phyloP scores from a whole-genome alignment of 306 rosid genomes.

The Prunus mongolica region DNA sequence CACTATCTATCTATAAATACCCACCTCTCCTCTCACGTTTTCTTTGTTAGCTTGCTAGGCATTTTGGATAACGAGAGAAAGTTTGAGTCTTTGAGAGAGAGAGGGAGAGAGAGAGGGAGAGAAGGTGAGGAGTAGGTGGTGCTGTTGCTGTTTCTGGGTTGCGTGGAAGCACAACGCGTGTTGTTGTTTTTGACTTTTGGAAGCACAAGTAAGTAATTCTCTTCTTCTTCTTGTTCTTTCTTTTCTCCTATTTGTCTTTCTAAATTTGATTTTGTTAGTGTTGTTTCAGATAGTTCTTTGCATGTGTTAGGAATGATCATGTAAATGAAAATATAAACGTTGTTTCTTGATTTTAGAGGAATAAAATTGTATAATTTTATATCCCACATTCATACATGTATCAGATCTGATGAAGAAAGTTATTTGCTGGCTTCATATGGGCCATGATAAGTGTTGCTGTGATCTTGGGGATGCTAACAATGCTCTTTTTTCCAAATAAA shows the following conservation, averaged over 20 bases:
- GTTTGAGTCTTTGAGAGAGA: slow-evolving; percentile 12
- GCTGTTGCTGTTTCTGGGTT: neutral
- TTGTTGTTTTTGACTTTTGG: neutral
- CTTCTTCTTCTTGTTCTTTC: neutral
- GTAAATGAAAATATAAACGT: neutral
- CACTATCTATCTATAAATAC: slow-evolving; percentile 41
- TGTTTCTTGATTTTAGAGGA: neutral
- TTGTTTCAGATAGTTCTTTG: neutral
- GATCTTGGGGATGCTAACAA: neutral
- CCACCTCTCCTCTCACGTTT: slow-evolving; percentile 7
- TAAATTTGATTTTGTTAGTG: neutral
- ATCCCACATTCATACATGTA: slow-evolving; percentile 2
- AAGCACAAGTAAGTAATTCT: slow-evolving; percentile 17
- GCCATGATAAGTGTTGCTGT: neutral
- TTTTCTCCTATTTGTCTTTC: neutral
- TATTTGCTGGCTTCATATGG: slow-evolving; percentile 4
- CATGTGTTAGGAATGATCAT: neutral
- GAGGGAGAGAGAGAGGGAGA: slow-evolving; percentile 20
- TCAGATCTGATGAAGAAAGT: slow-evolving; percentile 45
- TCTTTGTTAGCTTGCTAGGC: slow-evolving; percentile 18
- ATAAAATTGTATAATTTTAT: neutral
- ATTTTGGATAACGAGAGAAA: slow-evolving; percentile 11
- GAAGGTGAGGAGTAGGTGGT: slow-evolving; percentile 16
- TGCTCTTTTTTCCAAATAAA: neutral
- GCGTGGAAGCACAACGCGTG: neutral